phyloP scores from a whole-genome alignment of 805 yeast species.

The Ogataea trehaloabstinens region DNA sequence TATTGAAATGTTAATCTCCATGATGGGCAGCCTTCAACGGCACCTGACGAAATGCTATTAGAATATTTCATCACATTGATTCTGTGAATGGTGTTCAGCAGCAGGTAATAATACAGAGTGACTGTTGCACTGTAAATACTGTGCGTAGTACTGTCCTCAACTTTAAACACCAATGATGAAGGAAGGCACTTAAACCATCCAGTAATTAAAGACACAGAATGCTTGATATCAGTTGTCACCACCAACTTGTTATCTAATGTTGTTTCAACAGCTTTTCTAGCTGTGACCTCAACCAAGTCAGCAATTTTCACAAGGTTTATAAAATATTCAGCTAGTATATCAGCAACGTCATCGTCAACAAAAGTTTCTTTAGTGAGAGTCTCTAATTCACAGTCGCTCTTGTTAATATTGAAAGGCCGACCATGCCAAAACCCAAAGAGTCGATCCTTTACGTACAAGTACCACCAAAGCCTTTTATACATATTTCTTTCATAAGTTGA shows the following conservation, averaged over 20 bases:
- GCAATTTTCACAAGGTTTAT: constrained; percentile 9
- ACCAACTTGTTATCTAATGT: neutral
- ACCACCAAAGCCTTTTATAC: constrained; percentile 72
- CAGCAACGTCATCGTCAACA: constrained; percentile 46
- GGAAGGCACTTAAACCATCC: constrained; percentile 72
- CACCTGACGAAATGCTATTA: constrained; percentile 14
- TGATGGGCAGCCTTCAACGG: constrained; percentile 43
- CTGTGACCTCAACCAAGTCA: constrained; percentile 12
- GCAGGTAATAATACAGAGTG: constrained; percentile 66
- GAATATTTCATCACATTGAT: constrained; percentile 36
- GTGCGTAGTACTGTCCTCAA: constrained; percentile 38
- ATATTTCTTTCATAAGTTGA: constrained; percentile 31
- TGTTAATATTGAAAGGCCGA: constrained; percentile 62
- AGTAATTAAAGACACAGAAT: constrained; percentile 71
- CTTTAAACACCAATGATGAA: constrained; percentile 54
- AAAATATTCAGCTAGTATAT: constrained; percentile 2
- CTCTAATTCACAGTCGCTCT: constrained; percentile 72
- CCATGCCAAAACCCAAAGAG: constrained; percentile 59
- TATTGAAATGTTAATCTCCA: constrained; percentile 79
- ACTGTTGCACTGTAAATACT: constrained; percentile 53
- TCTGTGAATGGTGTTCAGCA: constrained; percentile 59
- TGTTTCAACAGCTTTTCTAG: neutral
- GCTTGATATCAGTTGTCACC: constrained; percentile 32
- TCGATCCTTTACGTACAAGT: constrained; percentile 62
- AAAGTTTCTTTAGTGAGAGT: constrained; percentile 65